Evolutionary conservation across 2,329 filamentous ascomycete species (phyloP), one percentile per base, ranked within the genome.

Genomic region (Colletotrichum destructivum): DNA sequence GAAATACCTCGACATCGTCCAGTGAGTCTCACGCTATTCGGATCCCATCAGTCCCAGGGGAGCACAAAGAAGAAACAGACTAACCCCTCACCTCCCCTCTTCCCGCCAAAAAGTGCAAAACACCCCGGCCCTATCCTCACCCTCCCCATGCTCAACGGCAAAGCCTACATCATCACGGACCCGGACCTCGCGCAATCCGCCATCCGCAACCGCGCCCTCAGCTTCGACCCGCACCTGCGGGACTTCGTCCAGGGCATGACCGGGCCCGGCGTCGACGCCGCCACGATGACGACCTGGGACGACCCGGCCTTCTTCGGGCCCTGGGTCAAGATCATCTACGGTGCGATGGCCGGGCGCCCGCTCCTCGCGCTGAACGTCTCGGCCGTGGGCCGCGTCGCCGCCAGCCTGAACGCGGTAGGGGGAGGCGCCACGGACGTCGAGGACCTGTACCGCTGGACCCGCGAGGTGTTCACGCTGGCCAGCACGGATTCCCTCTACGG

Each of bases 151-250:
- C 77, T 85, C 44, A 81, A 77, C 60, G 76, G 79, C 40, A 84
- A 84, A 62, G 77, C 84, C 21, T 88, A 88, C 75, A 74, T 84
- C 31, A 79, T 86, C 26, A 82, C 78, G 35, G 79, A 81, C 15
- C 82, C 85, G 2, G 67, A 76, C 1, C 76, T 87, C 6, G 77
- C 83, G n/a, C 78, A 81, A 35, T 75, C 80, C 7, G 80, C 83
- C 11, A 79, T 85, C 49, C 82, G 84, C 35, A 79, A 78, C 26
- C 82, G 83, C 47, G 79, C 79, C 21, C 77, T 87, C 40, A 81
- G 79, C 4, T 86, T 87, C 74, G 82, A 84, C n/a, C 80, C 81
- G 1, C 79, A 87, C 35, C 77, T 82, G n/a, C 71, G 79, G 2
- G 79, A 83, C 4, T 78, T 83, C 4, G 79, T 80, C 1, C 75